Base-by-base conservation (phyloP, 768 basidiomycete species). In the Tulasnella sp. region DNA sequence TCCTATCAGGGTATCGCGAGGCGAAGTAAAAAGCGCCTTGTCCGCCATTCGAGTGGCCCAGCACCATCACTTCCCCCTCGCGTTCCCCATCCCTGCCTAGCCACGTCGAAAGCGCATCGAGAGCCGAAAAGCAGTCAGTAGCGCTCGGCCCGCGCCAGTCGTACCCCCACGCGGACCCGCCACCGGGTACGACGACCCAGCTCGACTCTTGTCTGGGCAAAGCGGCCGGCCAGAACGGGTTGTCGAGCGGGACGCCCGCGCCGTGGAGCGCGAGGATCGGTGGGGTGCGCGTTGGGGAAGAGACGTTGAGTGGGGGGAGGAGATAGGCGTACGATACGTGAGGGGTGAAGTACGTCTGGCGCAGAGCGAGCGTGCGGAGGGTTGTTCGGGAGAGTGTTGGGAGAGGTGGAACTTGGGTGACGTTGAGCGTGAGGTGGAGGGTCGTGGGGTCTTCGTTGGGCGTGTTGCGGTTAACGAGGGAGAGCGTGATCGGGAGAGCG, bases 21-120 rank as follows among this genome's bases (percentile, higher is more conserved):
- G 90, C 87, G 19, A 90, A 77, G 78, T 93, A 89, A 91, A 92
- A 94, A 1, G 89, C 83, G 0, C 94, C 94, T 79, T 95, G 95
- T 14, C 94, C 94, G 35, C 94, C 94, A 78, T 97, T 97, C 2
- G 94, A 95, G 78, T 97, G 94, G 0, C 95, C 94, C 39, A 94
- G 81, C n/a, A 94, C 77, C n/a, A 90, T 80, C 8, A 87, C 85
- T 29, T 19, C 37, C 3, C 34, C 26, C 1, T 52, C 47, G 5
- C 71, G 35, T 14, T 35, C 2, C 83, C 82, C 35, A 81, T 22
- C 47, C 9, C 47, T 11, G n/a, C 40, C 40, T 40, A 52, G 19
- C n/a, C 75, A 76, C 16, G 36, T 77, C 73, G 52, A 86, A n/a
- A 82, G 80, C 2, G 89, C 87, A 34, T 85, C 84, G 6, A 93